Evolutionary conservation across 176 grass and related monocot genomes (phyloP).

Genomic region (Oryza brachyantha): DNA sequence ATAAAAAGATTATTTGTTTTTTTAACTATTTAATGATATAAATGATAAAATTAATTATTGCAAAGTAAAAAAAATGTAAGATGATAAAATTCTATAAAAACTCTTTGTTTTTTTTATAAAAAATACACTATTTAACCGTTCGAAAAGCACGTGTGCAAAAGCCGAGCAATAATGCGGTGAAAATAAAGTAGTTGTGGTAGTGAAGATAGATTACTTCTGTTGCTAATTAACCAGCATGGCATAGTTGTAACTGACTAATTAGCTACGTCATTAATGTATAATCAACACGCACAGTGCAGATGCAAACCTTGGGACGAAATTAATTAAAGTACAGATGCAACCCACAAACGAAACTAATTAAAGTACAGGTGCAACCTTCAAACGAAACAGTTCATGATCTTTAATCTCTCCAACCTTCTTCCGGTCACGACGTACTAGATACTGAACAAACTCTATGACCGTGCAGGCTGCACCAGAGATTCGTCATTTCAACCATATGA

Average conservation of each 20-base stretch:
- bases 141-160: no score
- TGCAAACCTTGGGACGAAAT: neutral
- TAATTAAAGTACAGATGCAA: neutral
- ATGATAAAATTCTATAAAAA: no score
- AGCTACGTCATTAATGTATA: neutral
- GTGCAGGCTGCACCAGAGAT: neutral
- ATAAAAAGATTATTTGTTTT: no score
- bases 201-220: no score
- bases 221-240: neutral
- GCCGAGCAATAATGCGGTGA: no score
- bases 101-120: no score
- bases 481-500: neutral
- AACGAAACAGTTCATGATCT: neutral
- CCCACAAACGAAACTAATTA: neutral
- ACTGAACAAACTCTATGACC: neutral
- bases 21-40: no score
- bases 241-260: neutral
- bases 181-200: no score
- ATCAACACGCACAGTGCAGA: neutral
- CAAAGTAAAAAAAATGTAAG: no score
- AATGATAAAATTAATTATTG: no score
- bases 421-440: neutral
- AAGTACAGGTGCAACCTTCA: neutral
- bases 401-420: neutral
- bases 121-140: no score